Evolutionary conservation across 345 rosid species (phyloP), one percentile per base, ranked within the genome.

Genomic region (Eucalyptus brandiana): DNA sequence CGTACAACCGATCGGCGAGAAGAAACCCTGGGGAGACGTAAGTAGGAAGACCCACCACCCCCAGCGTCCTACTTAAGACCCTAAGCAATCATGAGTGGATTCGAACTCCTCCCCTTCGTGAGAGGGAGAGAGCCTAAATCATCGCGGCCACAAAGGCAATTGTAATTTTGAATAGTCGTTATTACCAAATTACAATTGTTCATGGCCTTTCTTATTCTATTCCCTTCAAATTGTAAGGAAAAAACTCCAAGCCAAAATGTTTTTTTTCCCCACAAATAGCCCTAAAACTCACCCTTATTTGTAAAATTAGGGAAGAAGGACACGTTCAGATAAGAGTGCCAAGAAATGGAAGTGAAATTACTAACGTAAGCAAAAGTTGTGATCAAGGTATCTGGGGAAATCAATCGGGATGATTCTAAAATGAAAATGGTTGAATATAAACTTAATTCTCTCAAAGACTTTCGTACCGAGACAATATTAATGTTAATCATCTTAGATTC

Each of bases 1-100:
- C 13, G 5, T 11, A n/a, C n/a, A n/a, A n/a, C n/a, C n/a, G n/a
- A n/a, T n/a, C n/a, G n/a, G n/a, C n/a, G n/a, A n/a, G n/a, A n/a
- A n/a, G n/a, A n/a, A n/a, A n/a, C n/a, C 4, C 4, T 45, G 0
- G 13, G 13, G 48, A 4, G 1, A 45, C 0, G 4, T 47, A 11
- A 47, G 48, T 11, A 4, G 48, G 12, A 47, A 4, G 5, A 11
- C 13, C 48, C 13, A 47, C 48, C 48, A 11, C 48, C 12, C 48
- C 13, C 13, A 13, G 0, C 4, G 48, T 47, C 0, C 2, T 12
- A 47, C 13, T 47, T 47, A 47, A 47, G 48, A 47, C 48, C 13
- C 12, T 4, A 0, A 47, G 13, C 1, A 4, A 47, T 13, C 1
- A 0, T 47, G 13, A 47, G 4, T 13, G 12, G 13, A 47, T 47